These are phyloP conservation scores for Fusarium avenaceum DNA, from an alignment of 2,329 filamentous ascomycete genomes.

Conservation along the genomic window DNA sequence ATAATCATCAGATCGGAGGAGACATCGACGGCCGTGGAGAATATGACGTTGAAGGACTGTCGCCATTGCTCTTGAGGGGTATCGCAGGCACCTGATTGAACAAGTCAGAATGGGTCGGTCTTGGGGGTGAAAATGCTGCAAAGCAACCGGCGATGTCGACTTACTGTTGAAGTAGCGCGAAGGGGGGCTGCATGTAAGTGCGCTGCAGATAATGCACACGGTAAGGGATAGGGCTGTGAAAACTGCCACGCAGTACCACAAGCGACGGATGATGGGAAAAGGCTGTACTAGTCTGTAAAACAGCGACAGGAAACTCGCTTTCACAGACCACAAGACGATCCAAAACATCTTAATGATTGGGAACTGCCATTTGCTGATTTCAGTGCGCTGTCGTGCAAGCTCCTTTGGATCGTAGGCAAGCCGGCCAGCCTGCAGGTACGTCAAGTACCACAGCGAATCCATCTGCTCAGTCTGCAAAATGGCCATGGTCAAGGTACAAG, in stretches of 20 bases:
- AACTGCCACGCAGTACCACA: conserved; percentile 22
- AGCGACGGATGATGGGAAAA: conserved; percentile 7
- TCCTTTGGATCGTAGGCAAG: background rate
- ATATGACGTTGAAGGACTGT: conserved; percentile 19
- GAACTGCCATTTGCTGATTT: conserved; percentile 27
- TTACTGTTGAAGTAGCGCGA: conserved; percentile 25
- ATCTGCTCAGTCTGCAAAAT: conserved; percentile 33
- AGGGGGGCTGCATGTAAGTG: conserved; percentile 19
- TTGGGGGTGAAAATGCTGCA: fast-evolving
- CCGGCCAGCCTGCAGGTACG: conserved; percentile 11
- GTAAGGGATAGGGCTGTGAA: conserved; percentile 8
- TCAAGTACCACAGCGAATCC: conserved; percentile 32
- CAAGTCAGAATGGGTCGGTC: background rate
- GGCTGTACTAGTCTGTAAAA: conserved; percentile 27
- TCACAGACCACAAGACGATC: conserved; percentile 33
- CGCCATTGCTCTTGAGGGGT: conserved; percentile 18
- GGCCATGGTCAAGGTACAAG: conserved; percentile 24
- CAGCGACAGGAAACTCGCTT: conserved; percentile 26
- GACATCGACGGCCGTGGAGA: conserved; percentile 30
- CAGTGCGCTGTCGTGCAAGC: background rate
- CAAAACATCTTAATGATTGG: conserved; percentile 36
- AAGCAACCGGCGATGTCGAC: background rate
- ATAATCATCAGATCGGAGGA: conserved; percentile 33
- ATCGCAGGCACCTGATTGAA: conserved; percentile 10
- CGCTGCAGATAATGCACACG: conserved; percentile 22